These are phyloP conservation scores for Pichia sp. DNA, from an alignment of 1,139 yeast species.

Conservation along the genomic window DNA sequence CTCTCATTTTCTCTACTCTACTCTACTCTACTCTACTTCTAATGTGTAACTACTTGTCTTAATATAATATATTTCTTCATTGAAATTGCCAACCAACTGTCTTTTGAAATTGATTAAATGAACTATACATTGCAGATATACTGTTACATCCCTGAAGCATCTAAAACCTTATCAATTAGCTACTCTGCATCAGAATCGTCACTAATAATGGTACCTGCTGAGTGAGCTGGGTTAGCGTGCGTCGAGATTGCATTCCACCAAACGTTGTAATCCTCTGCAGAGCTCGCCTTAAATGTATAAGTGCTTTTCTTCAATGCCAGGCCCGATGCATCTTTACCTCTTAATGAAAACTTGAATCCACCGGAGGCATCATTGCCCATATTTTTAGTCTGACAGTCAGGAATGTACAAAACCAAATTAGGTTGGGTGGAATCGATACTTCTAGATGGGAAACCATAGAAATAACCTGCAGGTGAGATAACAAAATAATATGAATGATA, in stretches of 20 bases:
- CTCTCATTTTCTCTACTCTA: no score
- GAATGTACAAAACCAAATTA: conserved; percentile 37
- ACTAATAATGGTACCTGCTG: no score
- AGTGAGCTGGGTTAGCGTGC: no score
- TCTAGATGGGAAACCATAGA: conserved; percentile 39
- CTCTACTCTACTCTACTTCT: no score
- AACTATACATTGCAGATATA: no score
- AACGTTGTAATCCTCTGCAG: conserved; percentile 35
- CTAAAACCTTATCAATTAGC: no score
- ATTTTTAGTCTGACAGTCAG: conserved; percentile 36
- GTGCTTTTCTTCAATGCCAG: conserved; percentile 30
- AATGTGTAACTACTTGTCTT: no score
- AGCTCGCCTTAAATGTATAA: conserved; percentile 35
- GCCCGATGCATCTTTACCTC: conserved; percentile 36
- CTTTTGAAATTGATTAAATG: no score
- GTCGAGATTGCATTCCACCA: conserved; percentile 35
- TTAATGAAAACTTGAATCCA: conserved; percentile 34
- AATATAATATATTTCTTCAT: no score
- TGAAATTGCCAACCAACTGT: no score
- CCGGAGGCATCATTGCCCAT: conserved; percentile 22
- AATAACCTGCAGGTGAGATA: conserved; percentile 36
- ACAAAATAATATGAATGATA: conserved; percentile 40
- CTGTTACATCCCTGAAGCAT: no score
- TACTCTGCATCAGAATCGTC: no score
- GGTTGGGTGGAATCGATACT: conserved; percentile 37